phyloP scores from a whole-genome alignment of 2,329 filamentous ascomycete species.

The Hypoxylon rubiginosum region DNA sequence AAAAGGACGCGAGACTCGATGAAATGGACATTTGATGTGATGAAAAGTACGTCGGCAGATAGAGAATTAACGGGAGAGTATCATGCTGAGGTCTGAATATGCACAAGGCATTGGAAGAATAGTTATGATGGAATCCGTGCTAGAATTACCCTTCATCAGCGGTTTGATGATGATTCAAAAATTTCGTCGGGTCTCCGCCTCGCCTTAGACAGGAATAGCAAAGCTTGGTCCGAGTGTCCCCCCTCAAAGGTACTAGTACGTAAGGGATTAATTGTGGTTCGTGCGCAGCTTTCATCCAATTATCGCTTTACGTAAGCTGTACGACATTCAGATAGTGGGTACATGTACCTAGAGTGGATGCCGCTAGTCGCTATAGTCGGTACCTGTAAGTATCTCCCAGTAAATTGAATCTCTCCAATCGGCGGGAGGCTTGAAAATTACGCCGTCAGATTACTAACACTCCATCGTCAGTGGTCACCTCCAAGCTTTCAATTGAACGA shows the following conservation, averaged over 20 bases:
- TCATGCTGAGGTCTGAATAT: slow-evolving; percentile 67
- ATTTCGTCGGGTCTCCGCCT: slow-evolving; percentile 50
- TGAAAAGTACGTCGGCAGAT: slow-evolving; percentile 69
- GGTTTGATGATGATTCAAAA: slow-evolving; percentile 58
- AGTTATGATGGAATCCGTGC: slow-evolving; percentile 60
- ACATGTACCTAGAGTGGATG: too few species aligned
- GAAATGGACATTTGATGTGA: slow-evolving; percentile 69
- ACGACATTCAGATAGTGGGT: neutral
- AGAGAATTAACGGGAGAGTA: slow-evolving; percentile 58
- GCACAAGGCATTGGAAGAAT: slow-evolving; percentile 63
- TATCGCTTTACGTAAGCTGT: slow-evolving; percentile 17
- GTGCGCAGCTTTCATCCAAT: slow-evolving; percentile 12
- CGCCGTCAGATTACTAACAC: slow-evolving; percentile 36
- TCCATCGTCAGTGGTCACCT: slow-evolving; percentile 46
- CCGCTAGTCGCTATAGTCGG: too few species aligned
- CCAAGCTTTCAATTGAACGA: slow-evolving; percentile 31
- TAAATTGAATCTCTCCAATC: neutral
- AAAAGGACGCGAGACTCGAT: slow-evolving; percentile 66
- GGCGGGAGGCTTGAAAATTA: slow-evolving; percentile 7
- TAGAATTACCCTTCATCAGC: slow-evolving; percentile 62
- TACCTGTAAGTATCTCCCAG: neutral
- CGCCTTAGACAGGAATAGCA: slow-evolving; percentile 38
- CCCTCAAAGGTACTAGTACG: slow-evolving; percentile 13
- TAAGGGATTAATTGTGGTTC: slow-evolving; percentile 21
- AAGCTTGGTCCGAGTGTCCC: slow-evolving; percentile 36